Percentiles rank a stretch among this genome's conserved stretches.
Conservation (phyloP, 768 basidiomycete genomes). For the Boletus eberwhitei region DNA sequence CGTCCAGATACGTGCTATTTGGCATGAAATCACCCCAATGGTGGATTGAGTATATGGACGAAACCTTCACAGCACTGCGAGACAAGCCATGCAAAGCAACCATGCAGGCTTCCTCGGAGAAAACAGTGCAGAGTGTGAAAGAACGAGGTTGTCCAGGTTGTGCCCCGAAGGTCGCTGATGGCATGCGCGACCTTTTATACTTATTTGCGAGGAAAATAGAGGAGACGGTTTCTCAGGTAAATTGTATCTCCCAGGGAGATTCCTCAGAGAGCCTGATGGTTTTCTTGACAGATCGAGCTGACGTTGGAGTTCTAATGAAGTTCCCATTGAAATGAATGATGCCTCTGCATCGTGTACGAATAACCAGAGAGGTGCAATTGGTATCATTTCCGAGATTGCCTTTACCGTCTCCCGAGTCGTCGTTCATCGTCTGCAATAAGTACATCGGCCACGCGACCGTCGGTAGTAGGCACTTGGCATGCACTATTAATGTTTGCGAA, state of each 20-base stretch:
- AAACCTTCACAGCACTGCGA: conserved; percentile 4
- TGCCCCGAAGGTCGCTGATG: not conserved
- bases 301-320: not conserved
- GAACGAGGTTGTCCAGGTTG: not conserved
- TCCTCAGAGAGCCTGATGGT: not conserved
- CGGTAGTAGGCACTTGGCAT: no score
- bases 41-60: conserved; percentile 23
- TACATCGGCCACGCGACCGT: no score
- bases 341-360: not conserved
- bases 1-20: not conserved
- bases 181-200: conserved; percentile 10
- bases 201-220: conserved; percentile 4
- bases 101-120: not conserved
- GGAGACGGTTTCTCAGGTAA: not conserved
- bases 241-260: not conserved
- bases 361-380: no score
- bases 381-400: no score
- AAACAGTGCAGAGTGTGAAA: not conserved
- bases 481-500: no score
- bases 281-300: not conserved
- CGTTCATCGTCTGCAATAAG: no score
- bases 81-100: conserved; percentile 20
- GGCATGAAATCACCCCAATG: not conserved
- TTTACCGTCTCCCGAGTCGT: no score
- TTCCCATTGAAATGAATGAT: not conserved